phyloP scores from a whole-genome alignment of 2,329 filamentous ascomycete genomes.

The Colletotrichum camelliae region DNA sequence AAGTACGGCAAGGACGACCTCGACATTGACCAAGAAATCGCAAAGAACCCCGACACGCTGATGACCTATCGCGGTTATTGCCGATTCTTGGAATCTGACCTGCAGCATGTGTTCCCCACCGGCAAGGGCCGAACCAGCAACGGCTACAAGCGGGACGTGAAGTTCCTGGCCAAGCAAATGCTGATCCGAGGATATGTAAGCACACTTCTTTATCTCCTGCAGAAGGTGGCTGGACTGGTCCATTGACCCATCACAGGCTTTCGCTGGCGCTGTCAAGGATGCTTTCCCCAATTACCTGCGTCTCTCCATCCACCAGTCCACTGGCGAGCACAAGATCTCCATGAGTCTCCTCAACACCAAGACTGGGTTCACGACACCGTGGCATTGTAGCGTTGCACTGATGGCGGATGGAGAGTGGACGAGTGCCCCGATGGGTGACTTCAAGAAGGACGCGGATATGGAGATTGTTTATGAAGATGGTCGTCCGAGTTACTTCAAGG shows the following conservation, averaged over 20 bases:
- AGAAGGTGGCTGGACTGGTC: not conserved
- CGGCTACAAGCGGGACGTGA: not conserved
- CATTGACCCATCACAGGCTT: not conserved
- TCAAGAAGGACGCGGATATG: not conserved
- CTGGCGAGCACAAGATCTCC: not conserved
- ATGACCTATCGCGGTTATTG: not conserved
- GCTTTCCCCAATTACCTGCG: not conserved
- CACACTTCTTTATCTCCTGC: not conserved
- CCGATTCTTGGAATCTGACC: not conserved
- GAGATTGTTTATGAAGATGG: not conserved
- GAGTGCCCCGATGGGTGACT: not conserved
- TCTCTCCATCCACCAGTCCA: not conserved
- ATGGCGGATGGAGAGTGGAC: not conserved
- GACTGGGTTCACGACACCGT: not conserved
- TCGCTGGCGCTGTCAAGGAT: not conserved
- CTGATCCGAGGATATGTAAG: not conserved
- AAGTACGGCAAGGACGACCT: not conserved
- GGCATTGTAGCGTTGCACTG: not conserved
- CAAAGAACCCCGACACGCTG: not conserved
- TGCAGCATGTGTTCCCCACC: not conserved
- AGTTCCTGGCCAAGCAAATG: not conserved
- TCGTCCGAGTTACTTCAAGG: not conserved
- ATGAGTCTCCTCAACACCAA: not conserved
- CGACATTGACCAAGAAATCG: not conserved
- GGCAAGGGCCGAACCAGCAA: not conserved